phyloP scores from a whole-genome alignment of 2,329 filamentous ascomycete genomes.

The Orbilia javanica region DNA sequence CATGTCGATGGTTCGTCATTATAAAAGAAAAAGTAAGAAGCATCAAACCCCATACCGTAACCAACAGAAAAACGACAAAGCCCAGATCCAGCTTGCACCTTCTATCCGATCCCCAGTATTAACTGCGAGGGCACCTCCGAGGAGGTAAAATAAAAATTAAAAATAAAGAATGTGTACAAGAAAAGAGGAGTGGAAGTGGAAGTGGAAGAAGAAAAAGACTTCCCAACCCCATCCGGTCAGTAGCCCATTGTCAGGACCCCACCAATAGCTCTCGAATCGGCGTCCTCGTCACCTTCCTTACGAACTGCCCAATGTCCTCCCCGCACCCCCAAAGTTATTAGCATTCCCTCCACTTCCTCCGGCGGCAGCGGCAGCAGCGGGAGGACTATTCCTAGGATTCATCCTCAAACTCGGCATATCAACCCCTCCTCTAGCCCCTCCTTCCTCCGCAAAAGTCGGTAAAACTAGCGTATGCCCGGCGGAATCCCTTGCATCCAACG shows the following conservation, averaged over 20 bases:
- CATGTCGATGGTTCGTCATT: neutral
- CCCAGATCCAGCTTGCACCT: neutral
- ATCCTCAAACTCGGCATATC: conserved; percentile 54
- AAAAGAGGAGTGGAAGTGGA: neutral
- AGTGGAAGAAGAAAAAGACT: neutral
- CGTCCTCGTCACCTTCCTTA: neutral
- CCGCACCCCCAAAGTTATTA: conserved; percentile 46
- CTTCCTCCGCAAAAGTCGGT: conserved; percentile 50
- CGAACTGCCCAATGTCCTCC: conserved; percentile 38
- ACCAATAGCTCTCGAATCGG: neutral
- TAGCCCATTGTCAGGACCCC: too few relatives aligned
- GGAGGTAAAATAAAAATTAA: neutral
- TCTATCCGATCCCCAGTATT: conserved; percentile 2
- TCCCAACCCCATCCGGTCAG: too few relatives aligned
- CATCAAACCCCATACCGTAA: neutral
- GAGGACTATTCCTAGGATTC: conserved; percentile 51
- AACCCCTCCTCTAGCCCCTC: conserved; percentile 30
- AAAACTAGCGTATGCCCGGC: conserved; percentile 44
- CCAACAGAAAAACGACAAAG: neutral
- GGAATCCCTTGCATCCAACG: conserved; percentile 46
- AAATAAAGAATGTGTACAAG: conserved; percentile 43
- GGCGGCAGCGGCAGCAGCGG: neutral
- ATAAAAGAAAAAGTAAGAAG: conserved; percentile 11
- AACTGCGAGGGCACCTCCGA: neutral
- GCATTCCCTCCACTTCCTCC: neutral